Conservation (phyloP, 768 basidiomycete species). For the Collybiopsis confluens region DNA sequence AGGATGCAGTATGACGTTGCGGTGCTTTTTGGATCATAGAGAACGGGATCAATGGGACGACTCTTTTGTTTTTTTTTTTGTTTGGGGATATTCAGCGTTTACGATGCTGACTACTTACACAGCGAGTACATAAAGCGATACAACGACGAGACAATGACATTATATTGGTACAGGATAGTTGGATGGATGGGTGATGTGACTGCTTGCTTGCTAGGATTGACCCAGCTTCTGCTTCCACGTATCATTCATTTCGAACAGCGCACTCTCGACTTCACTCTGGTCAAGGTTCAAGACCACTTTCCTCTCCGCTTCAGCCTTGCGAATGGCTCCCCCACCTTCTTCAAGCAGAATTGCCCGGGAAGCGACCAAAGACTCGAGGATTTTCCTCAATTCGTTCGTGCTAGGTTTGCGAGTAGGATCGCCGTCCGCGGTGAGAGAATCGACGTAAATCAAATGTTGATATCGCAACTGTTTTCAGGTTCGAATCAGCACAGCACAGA, state of each 20-base stretch:
- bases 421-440: constrained; percentile 54
- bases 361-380: constrained; percentile 73
- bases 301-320: constrained; percentile 62
- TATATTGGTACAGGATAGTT: no score
- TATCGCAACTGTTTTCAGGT: constrained; percentile 60
- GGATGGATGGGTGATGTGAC: no score
- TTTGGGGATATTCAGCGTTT: no score
- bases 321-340: constrained; percentile 46
- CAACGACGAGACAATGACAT: no score
- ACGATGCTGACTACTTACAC: no score
- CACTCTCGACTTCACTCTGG: constrained; percentile 78
- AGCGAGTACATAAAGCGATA: no score
- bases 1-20: no score
- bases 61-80: no score
- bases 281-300: constrained; percentile 82
- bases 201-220: background rate
- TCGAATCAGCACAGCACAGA: background rate
- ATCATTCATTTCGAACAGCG: constrained; percentile 53
- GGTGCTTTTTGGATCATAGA: no score
- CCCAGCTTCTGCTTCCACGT: background rate
- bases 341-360: constrained; percentile 77
- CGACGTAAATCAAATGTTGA: constrained; percentile 71
- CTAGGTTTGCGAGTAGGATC: constrained; percentile 59
- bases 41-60: no score
- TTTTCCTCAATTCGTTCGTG: constrained; percentile 55